A percentile compares a stretch with the other conserved stretches of the same genome.
phyloP scores from a whole-genome alignment of 306 rosid genomes.

The Dalbergia oliveri region DNA sequence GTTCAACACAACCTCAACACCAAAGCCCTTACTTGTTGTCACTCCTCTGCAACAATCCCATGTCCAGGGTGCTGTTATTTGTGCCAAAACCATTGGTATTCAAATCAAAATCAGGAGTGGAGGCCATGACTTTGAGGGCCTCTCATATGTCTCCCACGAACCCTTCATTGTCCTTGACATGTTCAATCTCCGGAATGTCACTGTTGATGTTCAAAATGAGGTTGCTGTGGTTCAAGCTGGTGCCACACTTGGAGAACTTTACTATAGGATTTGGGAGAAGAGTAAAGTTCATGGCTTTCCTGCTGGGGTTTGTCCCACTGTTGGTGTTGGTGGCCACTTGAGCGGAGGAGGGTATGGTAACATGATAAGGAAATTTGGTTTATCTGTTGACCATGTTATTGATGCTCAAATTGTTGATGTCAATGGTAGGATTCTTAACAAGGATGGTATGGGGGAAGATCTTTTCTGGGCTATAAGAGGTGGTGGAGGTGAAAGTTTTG shows the following conservation, averaged over 20 bases:
- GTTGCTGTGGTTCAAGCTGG: conserved; percentile 70
- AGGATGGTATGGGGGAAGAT: conserved; percentile 74
- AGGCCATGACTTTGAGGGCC: conserved; percentile 85
- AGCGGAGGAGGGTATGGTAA: conserved; percentile 89
- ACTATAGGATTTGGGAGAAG: conserved; percentile 68
- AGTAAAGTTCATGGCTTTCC: conserved; percentile 76
- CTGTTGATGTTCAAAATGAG: conserved; percentile 54
- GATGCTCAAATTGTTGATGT: conserved; percentile 77
- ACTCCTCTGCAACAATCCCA: conserved; percentile 63
- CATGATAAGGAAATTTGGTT: conserved; percentile 71
- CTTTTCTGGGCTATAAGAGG: conserved; percentile 89
- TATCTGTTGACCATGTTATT: conserved; percentile 69
- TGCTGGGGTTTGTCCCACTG: conserved; percentile 75
- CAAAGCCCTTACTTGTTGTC: conserved; percentile 70
- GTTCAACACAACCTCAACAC: conserved; percentile 74
- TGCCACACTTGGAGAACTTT: conserved; percentile 79
- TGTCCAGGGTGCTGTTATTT: conserved; percentile 65
- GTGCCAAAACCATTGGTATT: conserved; percentile 56
- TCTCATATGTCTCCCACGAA: conserved; percentile 68
- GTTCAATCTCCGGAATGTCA: conserved; percentile 64
- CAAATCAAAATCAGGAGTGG: conserved; percentile 81
- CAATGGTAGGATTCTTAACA: conserved; percentile 66
- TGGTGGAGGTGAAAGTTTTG: conserved; percentile 85
- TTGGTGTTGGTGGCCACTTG: conserved; percentile 86
- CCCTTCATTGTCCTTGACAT: conserved; percentile 77